These are phyloP conservation scores for Nemania serpens DNA, from an alignment of 2,329 filamentous ascomycete genomes.

Conservation along the genomic window DNA sequence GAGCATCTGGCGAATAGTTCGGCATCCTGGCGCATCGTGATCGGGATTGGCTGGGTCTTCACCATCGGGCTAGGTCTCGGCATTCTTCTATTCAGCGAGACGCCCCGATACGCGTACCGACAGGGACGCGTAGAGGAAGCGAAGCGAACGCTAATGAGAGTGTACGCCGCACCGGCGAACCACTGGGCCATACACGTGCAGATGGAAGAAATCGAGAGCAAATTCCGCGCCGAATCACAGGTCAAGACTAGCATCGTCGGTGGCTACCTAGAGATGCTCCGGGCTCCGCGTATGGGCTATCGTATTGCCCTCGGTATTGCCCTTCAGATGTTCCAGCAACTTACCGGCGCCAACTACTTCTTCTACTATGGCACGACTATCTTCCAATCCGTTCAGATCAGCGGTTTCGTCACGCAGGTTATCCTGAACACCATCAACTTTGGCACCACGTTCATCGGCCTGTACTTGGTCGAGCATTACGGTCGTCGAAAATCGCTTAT, in stretches of 20 bases:
- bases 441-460: slow-evolving; percentile 66
- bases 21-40: slow-evolving; percentile 64
- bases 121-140: slow-evolving; percentile 52
- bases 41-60: slow-evolving; percentile 58
- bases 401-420: slow-evolving; percentile 69
- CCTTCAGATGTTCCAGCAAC: slow-evolving; percentile 69
- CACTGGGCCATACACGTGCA: slow-evolving; percentile 31
- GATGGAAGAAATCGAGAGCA: slow-evolving; percentile 54
- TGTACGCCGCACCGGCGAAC: slow-evolving; percentile 47
- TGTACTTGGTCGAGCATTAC: slow-evolving; percentile 72
- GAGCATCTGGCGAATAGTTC: slow-evolving; percentile 48
- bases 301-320: slow-evolving; percentile 63
- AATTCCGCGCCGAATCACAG: slow-evolving; percentile 54
- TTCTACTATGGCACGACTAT: slow-evolving; percentile 67
- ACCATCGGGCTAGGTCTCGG: slow-evolving; percentile 53
- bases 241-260: slow-evolving; percentile 17
- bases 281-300: slow-evolving; percentile 66
- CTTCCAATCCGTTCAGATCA: slow-evolving; percentile 52
- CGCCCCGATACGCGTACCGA: slow-evolving; percentile 57
- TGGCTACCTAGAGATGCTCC: slow-evolving; percentile 61
- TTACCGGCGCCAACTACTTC: slow-evolving; percentile 71
- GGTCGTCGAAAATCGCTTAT: slow-evolving; percentile 68
- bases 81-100: slow-evolving; percentile 57
- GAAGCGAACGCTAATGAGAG: slow-evolving; percentile 51
- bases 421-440: slow-evolving; percentile 72